Base-by-base conservation (phyloP, 306 rosid genomes). In the Medicago lupulina region DNA sequence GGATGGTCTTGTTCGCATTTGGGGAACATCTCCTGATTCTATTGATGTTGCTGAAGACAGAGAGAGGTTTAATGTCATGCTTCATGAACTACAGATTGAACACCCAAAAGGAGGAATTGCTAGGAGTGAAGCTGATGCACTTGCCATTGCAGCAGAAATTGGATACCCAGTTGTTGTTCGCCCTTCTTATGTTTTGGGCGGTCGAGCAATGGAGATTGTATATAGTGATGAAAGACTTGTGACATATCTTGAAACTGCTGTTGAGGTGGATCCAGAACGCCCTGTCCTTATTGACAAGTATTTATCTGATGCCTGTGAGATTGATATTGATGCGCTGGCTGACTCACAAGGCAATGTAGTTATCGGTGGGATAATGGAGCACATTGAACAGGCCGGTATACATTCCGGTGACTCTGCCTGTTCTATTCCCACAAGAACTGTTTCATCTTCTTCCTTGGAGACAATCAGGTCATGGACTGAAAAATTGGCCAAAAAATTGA, bases 81-180 rank as follows among this genome's bases (percentile, higher is more conserved):
- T 96, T 47, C 80, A 84, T 7, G 96, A 92, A 76, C 82, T 96
- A 53, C 86, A 87, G 76, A 92, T 96, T 81, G 98, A 89, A 76
- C 99, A 96, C 68, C 99, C 99, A n/a, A 88, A 87, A 87, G 98
- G 99, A 76, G 99, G 99, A 83, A 96, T 96, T 80, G 99, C 98
- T 70, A 90, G 87, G 87, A 96, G 98, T 13, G 99, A 89, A 73
- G 58, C 62, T n/a, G 92, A 90, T 80, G 99, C 98, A 34, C 91
- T 92, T 78, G 80, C 90, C 75, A 92, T 96, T 74, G 98, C 98
- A 1, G 79, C 77, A 31, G 90, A 92, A 18, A 85, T 96, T 77
- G 99, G 99, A 53, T 96, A 96, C 75, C 99, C 98, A 0, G 93
- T 92, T 43, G 98, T 92, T 75, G 99, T 96, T 73, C 89, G 97